Evolutionary conservation across 352 stramenopile species (phyloP).

Genomic region (Phytophthora palmivora): DNA sequence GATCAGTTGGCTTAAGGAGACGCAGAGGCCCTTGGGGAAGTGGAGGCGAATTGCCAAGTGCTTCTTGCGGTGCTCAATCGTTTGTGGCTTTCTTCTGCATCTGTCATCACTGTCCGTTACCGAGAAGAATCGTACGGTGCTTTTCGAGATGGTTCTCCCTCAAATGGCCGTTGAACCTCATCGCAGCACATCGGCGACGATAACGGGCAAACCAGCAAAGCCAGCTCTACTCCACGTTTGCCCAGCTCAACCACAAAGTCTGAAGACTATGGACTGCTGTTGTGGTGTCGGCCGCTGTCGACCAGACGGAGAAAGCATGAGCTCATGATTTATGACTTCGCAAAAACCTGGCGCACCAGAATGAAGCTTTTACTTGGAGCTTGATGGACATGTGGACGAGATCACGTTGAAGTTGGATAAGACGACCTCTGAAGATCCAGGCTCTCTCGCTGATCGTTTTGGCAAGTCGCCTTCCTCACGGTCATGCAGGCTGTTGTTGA

Average conservation of each 20-base stretch:
- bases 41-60: conserved; percentile 20
- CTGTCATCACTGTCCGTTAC: conserved; percentile 22
- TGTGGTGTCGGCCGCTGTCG: too few relatives aligned
- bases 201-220: conserved; percentile 4
- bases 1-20: conserved; percentile 5
- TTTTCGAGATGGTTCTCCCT: conserved; percentile 7
- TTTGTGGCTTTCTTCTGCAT: conserved; percentile 16
- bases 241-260: too few relatives aligned
- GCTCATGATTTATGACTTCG: not conserved
- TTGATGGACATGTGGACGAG: too few relatives aligned
- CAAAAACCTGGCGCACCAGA: not conserved
- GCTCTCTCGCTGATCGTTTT: conserved; percentile 2
- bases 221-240: too few relatives aligned
- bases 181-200: not conserved
- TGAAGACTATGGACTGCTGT: too few relatives aligned
- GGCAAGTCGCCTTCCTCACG: not conserved
- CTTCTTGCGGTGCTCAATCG: not conserved
- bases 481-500: conserved; percentile 5
- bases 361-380: not conserved
- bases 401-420: conserved; percentile 15
- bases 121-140: not conserved
- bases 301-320: not conserved
- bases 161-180: conserved; percentile 26
- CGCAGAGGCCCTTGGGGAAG: conserved; percentile 8
- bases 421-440: conserved; percentile 1